Base-by-base conservation (phyloP, 2,329 filamentous ascomycete genomes). In the Penicillium oxalicum region DNA sequence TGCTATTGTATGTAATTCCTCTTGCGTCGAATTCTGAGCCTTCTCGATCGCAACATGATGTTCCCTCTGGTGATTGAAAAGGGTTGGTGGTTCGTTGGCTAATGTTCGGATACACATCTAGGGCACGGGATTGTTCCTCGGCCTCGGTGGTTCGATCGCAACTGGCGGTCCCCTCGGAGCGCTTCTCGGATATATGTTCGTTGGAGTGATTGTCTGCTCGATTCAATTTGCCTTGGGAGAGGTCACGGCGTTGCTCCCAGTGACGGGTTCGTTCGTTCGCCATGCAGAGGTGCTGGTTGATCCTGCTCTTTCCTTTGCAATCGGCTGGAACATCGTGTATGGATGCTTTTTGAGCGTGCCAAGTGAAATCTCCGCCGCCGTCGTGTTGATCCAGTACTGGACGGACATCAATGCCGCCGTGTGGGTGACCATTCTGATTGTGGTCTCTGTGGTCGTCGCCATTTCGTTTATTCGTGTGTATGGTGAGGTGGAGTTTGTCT, bases 311-410 rank as follows among this genome's bases (percentile, higher is more conserved):
- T 72, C 72, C 4, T 74, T 74, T 58, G 74, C 74, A 12, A 62
- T 74, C 5, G 74, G 74, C 18, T 76, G 71, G 70, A 74, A 74
- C 49, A 62, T 79, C 74, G 59, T 69, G 42, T 55, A 81, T 48
- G 78, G 77, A 40, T 79, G 78, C 54, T 61, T 76, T 41, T 63
- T 81, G 54, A 74, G 74, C 39, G 75, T 82, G 24, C 77, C 78
- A 4, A 71, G 76, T 47, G 82, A 86, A 62, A 82, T 85, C 49
- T 78, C 79, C 0, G 82, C 82, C 9, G 79, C 81, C 13, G 77
- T 78, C 38, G 78, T 84, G 2, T 68, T 86, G 24, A 81, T 85
- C 51, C 70, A 81, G 56, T 84, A 78, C 58, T 86, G 82, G 82
- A 62, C 65, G 2, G 72, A 72, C 54, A 60, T 63, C 35, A 62